Percentiles rank a stretch among this genome's conserved stretches.
phyloP scores from a whole-genome alignment of 2,329 filamentous ascomycete genomes.

The Trichoderma oligosporum region DNA sequence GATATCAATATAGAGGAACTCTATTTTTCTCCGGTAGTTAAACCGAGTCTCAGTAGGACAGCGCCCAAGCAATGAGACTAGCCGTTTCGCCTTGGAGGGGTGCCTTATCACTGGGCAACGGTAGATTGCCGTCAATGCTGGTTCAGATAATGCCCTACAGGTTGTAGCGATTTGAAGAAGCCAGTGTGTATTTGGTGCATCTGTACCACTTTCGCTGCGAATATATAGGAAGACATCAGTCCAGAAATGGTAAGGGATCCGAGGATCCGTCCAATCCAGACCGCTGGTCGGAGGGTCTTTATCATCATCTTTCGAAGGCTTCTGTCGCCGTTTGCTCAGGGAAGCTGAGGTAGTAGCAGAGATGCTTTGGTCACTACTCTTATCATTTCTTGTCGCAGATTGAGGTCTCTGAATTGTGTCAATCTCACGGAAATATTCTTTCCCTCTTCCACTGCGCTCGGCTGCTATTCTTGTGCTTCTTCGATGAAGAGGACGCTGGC shows the following conservation, averaged over 20 bases:
- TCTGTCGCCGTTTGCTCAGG: slow-evolving; percentile 22
- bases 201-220: slow-evolving; percentile 44
- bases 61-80: slow-evolving; percentile 52
- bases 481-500: not conserved
- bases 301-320: not conserved
- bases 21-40: slow-evolving; percentile 69
- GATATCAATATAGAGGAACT: slow-evolving; percentile 66
- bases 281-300: slow-evolving; percentile 31
- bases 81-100: slow-evolving; percentile 41
- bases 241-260: slow-evolving; percentile 65
- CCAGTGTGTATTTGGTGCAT: slow-evolving; percentile 55
- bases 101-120: slow-evolving; percentile 60
- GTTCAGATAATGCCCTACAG: slow-evolving; percentile 65
- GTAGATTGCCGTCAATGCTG: slow-evolving; percentile 71
- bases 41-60: slow-evolving; percentile 47
- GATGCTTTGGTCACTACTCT: not conserved
- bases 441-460: not conserved
- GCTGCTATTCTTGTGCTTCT: slow-evolving; percentile 7
- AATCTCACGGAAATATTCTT: not conserved
- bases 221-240: slow-evolving; percentile 67
- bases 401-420: not conserved
- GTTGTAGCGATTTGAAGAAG: slow-evolving; percentile 59
- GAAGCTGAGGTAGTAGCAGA: slow-evolving; percentile 1
- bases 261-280: slow-evolving; percentile 52
- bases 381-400: not conserved